Evolutionary conservation across 768 basidiomycete species (phyloP).

Genomic region (Tulasnella sp.): DNA sequence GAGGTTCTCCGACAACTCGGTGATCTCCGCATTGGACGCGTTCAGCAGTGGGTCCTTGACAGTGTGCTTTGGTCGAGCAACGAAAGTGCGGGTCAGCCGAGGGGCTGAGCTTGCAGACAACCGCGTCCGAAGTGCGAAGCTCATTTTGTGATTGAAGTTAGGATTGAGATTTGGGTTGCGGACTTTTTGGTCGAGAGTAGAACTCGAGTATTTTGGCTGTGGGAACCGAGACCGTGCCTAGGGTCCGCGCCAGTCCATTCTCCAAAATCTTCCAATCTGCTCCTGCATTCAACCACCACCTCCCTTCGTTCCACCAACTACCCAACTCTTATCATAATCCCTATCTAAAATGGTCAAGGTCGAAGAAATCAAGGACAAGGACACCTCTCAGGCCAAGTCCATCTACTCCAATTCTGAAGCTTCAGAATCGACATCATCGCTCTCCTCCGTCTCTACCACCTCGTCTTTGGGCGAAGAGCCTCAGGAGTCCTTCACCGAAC

Average conservation of each 20-base stretch:
- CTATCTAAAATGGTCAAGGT: constrained; percentile 74
- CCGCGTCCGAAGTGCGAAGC: background rate
- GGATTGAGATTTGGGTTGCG: too few relatives aligned
- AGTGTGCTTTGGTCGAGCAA: constrained; percentile 21
- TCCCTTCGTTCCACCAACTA: background rate
- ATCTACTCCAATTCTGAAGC: constrained; percentile 58
- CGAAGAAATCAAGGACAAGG: constrained; percentile 47
- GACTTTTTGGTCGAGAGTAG: background rate
- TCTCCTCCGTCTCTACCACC: constrained; percentile 61
- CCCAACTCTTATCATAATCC: background rate
- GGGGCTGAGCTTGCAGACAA: background rate
- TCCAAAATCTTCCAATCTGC: constrained; percentile 5
- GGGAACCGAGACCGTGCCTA: background rate
- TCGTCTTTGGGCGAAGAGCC: constrained; percentile 32
- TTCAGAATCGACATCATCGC: constrained; percentile 49
- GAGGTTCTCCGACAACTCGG: constrained; percentile 32
- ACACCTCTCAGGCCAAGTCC: constrained; percentile 30
- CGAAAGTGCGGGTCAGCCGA: background rate
- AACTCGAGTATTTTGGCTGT: background rate
- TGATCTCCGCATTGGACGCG: constrained; percentile 17
- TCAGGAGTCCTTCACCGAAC: constrained; percentile 71
- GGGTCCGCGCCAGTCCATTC: background rate
- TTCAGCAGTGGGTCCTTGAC: constrained; percentile 25
- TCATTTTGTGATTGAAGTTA: background rate
- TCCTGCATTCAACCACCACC: too few relatives aligned